Base-by-base conservation (phyloP, 768 basidiomycete genomes). In the Lyophyllum atratum region DNA sequence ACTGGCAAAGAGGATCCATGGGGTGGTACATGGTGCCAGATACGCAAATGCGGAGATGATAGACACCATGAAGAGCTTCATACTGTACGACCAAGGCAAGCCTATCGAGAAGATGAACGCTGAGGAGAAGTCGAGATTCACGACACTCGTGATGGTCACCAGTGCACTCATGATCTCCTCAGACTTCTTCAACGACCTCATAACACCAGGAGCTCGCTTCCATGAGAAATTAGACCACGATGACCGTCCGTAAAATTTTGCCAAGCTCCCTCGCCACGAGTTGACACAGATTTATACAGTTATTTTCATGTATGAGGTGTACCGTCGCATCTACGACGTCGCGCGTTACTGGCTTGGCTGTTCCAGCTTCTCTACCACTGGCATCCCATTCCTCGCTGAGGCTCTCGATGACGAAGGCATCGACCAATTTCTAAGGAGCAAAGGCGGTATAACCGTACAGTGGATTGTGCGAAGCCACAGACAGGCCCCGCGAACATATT, bases 291-390 rank as follows among this genome's bases (percentile, higher is more conserved):
- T 31, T 37, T 22, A n/a, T n/a, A 25, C 49, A 65, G 64, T 54
- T 25, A 31, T 58, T 2, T 66, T 64, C 42, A 57, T 66, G 11
- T 54, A 57, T 43, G 63, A 66, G 53, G 29, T 66, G 17, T 52
- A 54, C 33, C 50, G 59, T 17, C 54, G 61, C 22, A 37, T 66
- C 19, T 40, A 58, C 29, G 54, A 54, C 28, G 46, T 66, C n/a
- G 61, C 61, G 9, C 54, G 52, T 17, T 66, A 66, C 58, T 57
- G 53, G 29, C 29, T 45, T 6, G 65, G 65, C 19, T 51, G 58
- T 22, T 44, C 49, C 4, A 45, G 60, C 22, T 63, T 66, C 45
- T 61, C 49, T 12, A 46, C 55, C 24, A 43, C 26, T 6, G 65
- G 61, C 17, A 49, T 66, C 15, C 52, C 61, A 4, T 64, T 56